Conservation (phyloP, 495 filamentous ascomycete species). For the Cenococcum geophilum region DNA sequence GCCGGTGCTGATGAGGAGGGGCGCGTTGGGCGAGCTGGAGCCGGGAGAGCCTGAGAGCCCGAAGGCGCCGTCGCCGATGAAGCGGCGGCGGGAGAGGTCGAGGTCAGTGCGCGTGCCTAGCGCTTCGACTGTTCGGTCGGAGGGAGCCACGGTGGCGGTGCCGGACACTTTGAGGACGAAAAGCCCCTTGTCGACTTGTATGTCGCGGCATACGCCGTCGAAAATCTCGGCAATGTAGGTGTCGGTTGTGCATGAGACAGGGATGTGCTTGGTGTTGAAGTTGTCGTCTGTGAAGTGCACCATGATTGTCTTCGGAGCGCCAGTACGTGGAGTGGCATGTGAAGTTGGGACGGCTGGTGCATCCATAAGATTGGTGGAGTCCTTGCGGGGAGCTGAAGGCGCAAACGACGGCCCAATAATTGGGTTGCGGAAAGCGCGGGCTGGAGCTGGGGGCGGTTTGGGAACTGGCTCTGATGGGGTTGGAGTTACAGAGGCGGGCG, state of each 20-base stretch:
- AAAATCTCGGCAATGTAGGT: slow-evolving; percentile 92
- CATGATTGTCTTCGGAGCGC: slow-evolving; percentile 76
- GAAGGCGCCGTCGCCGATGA: slow-evolving; percentile 70
- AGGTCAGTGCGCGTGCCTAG: slow-evolving; percentile 78
- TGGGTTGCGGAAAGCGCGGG: slow-evolving; percentile 39
- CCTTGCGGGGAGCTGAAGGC: slow-evolving; percentile 34
- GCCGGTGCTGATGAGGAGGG: slow-evolving; percentile 54
- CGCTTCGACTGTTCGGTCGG: slow-evolving; percentile 85
- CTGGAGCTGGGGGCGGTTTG: slow-evolving; percentile 32
- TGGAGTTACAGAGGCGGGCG: slow-evolving; percentile 4
- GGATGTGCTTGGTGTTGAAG: slow-evolving; percentile 34
- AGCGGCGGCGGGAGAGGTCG: slow-evolving; percentile 80
- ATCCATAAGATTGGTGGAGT: slow-evolving; percentile 44
- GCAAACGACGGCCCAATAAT: slow-evolving; percentile 40
- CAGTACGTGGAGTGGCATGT: slow-evolving; percentile 60
- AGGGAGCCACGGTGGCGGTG: slow-evolving; percentile 72
- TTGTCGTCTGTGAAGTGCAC: slow-evolving; percentile 75
- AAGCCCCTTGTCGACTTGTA: slow-evolving; percentile 81
- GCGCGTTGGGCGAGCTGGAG: slow-evolving; percentile 72
- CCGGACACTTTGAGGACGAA: slow-evolving; percentile 83
- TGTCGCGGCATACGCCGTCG: slow-evolving; percentile 81
- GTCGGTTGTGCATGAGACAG: slow-evolving; percentile 78
- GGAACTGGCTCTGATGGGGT: not conserved
- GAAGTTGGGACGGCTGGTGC: slow-evolving; percentile 36
- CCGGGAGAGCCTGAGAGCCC: slow-evolving; percentile 72